Base-by-base conservation (phyloP, 495 filamentous ascomycete genomes). In the Mytilinidion resinicola region DNA sequence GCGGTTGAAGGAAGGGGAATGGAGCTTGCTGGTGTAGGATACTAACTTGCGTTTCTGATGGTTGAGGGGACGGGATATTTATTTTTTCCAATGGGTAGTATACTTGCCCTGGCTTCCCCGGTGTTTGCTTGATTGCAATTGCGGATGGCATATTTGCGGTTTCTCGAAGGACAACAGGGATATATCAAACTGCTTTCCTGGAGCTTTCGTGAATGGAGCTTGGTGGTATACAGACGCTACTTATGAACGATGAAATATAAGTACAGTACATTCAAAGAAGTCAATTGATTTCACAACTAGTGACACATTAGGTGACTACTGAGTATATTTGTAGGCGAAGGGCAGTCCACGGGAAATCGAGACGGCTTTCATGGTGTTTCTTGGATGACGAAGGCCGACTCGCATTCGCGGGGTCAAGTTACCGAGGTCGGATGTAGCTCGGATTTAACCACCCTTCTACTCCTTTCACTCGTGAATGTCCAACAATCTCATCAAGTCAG, bases 61-160 rank as follows among this genome's bases (percentile, higher is more conserved):
- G 63, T 33, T 53, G 54, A 9, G 69, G 64, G 11, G 43, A 48
- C 20, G 66, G 54, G 34, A 67, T 55, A 15, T 62, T 63, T 51
- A 70, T 67, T 54, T 56, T 61, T 47, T 65, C 63, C 39, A 71
- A 65, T 73, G 86, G 85, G 63, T 89, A 89, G 73, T 90, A 96
- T 49, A 96, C 90, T 71, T 93, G 77, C 46, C 91, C 89, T 9
- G 90, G 89, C 71, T 91, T 92, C 61, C 89, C 88, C 17, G 79
- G 78, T 59, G 82, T 75, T 68, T 81, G 73, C 59, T 80, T 78
- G 62, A 82, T 80, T 42, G 78, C 62, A 50, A 76, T 73, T 54
- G 80, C 79, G 59, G 77, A 80, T 6, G 81, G 82, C 80, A 84
- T 84, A 47, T 53, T 76, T 65, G 5, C 39, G 39, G 8, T 42